Conservation (phyloP, 2,329 filamentous ascomycete species). For the Neoascochyta sp. region DNA sequence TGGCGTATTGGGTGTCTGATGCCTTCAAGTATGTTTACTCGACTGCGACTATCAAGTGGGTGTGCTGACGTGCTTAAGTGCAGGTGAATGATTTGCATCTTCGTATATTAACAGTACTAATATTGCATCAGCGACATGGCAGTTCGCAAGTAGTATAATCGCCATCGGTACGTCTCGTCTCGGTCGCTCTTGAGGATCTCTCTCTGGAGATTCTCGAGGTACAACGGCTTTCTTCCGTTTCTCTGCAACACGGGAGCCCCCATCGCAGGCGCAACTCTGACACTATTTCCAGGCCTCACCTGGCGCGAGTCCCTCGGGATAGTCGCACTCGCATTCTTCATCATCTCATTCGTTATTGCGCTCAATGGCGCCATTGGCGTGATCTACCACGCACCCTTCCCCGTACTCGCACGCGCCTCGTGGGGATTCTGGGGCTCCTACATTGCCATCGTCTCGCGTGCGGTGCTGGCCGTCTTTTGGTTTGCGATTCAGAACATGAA, state of each 20-base stretch:
- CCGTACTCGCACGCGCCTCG: conserved; percentile 53
- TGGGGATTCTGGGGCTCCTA: conserved; percentile 59
- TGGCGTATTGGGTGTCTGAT: conserved; percentile 53
- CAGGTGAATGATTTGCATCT: too few species aligned
- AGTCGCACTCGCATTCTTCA: conserved; percentile 50
- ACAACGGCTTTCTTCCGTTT: too few species aligned
- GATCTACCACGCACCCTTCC: conserved; percentile 52
- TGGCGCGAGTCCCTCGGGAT: conserved; percentile 56
- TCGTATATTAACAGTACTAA: too few species aligned
- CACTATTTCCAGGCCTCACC: conserved; percentile 43
- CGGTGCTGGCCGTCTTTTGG: conserved; percentile 58
- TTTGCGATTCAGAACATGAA: conserved; percentile 65
- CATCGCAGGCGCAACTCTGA: not conserved
- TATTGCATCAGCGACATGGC: too few species aligned
- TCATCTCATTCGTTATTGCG: conserved; percentile 58
- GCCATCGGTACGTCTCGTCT: conserved; percentile 34
- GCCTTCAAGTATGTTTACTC: conserved; percentile 44
- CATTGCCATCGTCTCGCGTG: conserved; percentile 52
- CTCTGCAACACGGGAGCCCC: too few species aligned
- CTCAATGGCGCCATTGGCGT: conserved; percentile 54
- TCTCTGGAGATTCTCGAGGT: too few species aligned
- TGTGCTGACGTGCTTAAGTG: conserved; percentile 29
- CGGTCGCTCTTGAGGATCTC: too few species aligned
- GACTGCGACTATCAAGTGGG: not conserved
- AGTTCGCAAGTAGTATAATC: conserved; percentile 43